Base-by-base conservation (phyloP, 139 green algal genomes). In the Coelastrella sp. region DNA sequence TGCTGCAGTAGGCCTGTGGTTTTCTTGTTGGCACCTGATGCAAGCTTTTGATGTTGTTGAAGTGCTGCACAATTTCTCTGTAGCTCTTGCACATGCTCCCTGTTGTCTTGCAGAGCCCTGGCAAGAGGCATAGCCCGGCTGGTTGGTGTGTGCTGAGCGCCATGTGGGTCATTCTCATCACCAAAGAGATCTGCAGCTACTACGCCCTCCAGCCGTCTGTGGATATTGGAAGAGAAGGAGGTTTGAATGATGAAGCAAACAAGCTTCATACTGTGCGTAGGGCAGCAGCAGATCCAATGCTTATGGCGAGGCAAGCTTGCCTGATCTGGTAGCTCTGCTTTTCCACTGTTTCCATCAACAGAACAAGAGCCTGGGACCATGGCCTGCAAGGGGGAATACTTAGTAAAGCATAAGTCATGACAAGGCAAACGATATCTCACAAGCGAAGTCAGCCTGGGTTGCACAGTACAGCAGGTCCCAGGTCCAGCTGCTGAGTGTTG, bases 311-410 rank as follows among this genome's bases (percentile, higher is more conserved):
- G 35, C 35, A 49, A 49, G 56, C n/a, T 9, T 5, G 73, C 63
- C 65, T 78, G 82, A 87, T 87, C 27, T 87, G 59, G 11, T 15
- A 20, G 14, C 60, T 65, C 63, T 87, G 82, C 82, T 87, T 24
- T 9, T 87, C 74, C 24, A 70, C 59, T 5, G 82, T 74, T 20
- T 87, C 82, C 63, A 87, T 22, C 17, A 87, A 19, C 24, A 87
- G 19, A 19, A 87, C 17, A 27, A 87, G 82, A 7, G 63, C 82
- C 27, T 87, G 60, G 9, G 27, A 19, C 24, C 63, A 78, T 65
- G 65, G 15, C 27, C 82, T 87, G 82, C 27, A 63, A 12, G 20
- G 22, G 6, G 8, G 49, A 7, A 78, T 9, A 27, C 17, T 70
- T 17, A 70, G 12, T 14, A 6, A 70, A 70, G 63, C 15, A 9